phyloP scores from a whole-genome alignment of 176 grass and related monocot genomes.

The Bonia amplexicaulis region DNA sequence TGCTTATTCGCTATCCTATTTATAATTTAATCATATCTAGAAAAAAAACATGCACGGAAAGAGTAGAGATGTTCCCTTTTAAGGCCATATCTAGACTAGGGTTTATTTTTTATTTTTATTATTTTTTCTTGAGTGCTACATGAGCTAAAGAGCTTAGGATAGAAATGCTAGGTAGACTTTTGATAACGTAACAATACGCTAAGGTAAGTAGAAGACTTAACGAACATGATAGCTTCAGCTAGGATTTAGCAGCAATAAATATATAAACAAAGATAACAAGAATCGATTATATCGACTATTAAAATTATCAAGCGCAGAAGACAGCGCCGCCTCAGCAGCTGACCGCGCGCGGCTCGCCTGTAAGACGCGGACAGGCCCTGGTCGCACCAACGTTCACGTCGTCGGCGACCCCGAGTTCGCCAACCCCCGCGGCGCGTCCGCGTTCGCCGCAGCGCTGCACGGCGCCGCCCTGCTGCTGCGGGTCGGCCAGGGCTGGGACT shows the following conservation, averaged over 20 bases:
- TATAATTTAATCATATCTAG: too few relatives aligned
- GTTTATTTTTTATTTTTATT: too few relatives aligned
- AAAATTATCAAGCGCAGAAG: neutral
- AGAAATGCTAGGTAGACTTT: neutral
- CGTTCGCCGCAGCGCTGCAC: constrained; percentile 65
- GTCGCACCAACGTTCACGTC: constrained; percentile 63
- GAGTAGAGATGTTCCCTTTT: too few relatives aligned
- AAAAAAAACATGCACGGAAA: too few relatives aligned
- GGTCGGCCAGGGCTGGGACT: constrained; percentile 61
- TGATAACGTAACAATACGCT: neutral
- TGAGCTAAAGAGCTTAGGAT: neutral
- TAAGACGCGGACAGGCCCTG: constrained; percentile 9
- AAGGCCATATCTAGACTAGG: too few relatives aligned
- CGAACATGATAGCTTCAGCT: neutral
- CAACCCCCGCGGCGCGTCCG: constrained; percentile 65
- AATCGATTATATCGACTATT: neutral
- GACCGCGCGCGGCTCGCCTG: constrained; percentile 55
- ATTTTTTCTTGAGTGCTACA: too few relatives aligned
- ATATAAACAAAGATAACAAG: neutral
- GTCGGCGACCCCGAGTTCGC: constrained; percentile 68
- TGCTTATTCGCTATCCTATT: too few relatives aligned
- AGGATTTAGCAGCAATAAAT: neutral
- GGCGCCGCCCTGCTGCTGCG: constrained; percentile 74
- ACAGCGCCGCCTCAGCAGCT: constrained; percentile 49
- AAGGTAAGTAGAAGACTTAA: neutral